phyloP scores from a whole-genome alignment of 352 stramenopile genomes.

The Globisporangium spiculum region DNA sequence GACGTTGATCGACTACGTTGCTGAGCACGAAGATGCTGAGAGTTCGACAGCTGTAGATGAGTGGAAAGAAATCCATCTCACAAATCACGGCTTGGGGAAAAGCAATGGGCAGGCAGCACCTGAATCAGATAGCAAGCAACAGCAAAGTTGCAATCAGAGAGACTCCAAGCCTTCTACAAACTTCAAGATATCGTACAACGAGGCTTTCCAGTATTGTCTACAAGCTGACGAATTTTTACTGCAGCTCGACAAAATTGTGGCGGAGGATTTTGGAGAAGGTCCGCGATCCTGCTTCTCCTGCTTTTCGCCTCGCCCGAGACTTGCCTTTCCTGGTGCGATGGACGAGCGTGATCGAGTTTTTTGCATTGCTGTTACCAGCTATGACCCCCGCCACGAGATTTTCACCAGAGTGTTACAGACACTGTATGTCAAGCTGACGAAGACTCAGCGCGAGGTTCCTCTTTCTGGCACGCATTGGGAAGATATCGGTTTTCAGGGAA shows the following conservation, averaged over 20 bases:
- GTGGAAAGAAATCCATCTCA: constrained; percentile 62
- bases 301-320: constrained; percentile 40
- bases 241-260: constrained; percentile 51
- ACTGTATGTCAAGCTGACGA: constrained; percentile 52
- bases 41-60: constrained; percentile 25
- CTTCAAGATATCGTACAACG: constrained; percentile 40
- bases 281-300: constrained; percentile 55
- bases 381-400: constrained; percentile 41
- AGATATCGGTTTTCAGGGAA: constrained; percentile 86
- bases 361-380: constrained; percentile 58
- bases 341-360: constrained; percentile 76
- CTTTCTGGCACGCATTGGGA: constrained; percentile 82
- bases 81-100: background rate
- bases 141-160: background rate
- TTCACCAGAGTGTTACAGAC: constrained; percentile 62
- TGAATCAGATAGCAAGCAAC: background rate
- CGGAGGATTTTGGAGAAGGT: constrained; percentile 38
- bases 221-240: constrained; percentile 34
- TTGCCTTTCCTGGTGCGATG: constrained; percentile 50
- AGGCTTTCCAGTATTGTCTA: constrained; percentile 43
- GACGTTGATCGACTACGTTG: constrained; percentile 13
- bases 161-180: background rate
- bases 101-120: background rate
- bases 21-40: constrained; percentile 4
- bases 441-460: constrained; percentile 30